Evolutionary conservation across 2,329 filamentous ascomycete species (phyloP), one percentile per base, ranked within the genome.

Genomic region (Venturia nashicola): DNA sequence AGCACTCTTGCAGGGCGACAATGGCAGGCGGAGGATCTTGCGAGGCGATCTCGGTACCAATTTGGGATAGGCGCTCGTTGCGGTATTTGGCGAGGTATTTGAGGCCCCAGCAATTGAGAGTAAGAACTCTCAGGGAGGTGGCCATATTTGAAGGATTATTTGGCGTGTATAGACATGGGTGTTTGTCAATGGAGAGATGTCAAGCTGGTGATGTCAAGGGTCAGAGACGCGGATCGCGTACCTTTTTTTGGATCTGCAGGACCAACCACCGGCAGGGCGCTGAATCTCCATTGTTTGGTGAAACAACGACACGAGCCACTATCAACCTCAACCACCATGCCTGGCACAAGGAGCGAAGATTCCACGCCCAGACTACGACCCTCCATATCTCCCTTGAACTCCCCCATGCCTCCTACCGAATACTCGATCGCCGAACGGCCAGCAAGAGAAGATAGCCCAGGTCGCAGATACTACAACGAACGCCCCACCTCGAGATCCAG

Each of bases 71-170:
- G 54, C 94, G 90, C 70, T 89, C 87, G 68, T 83, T 79, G 68
- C 92, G 90, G 68, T 89, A 83, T 68, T 87, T 86, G 61, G 92
- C 87, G 71, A 97, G 82, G 77, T 86, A 91, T 71, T 95, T 93
- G 66, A 97, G 85, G 61, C 94, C 94, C 93, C 94, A 97, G 84
- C 91, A 97, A 77, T 99, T 99, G 74, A 96, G 84, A 5, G 90
- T 94, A 68, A 97, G 78, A 69, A 97, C 81, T 71, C 89, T 87
- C 72, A 97, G 82, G 40, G 64, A 65, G 2, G 23, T 48, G 23
- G 63, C 18, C 14, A 68, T 65, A 12, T 68, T 68, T 34, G 27
- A 20, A 36, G 8, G 61, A 67, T 23, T 34, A 54, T 40, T n/a
- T 20, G 42, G 43, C 16, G 32, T 36, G 8, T 57, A n/a, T 18